These are phyloP conservation scores for Fusarium lyarnte DNA, from an alignment of 2,329 filamentous ascomycete genomes.

Conservation along the genomic window DNA sequence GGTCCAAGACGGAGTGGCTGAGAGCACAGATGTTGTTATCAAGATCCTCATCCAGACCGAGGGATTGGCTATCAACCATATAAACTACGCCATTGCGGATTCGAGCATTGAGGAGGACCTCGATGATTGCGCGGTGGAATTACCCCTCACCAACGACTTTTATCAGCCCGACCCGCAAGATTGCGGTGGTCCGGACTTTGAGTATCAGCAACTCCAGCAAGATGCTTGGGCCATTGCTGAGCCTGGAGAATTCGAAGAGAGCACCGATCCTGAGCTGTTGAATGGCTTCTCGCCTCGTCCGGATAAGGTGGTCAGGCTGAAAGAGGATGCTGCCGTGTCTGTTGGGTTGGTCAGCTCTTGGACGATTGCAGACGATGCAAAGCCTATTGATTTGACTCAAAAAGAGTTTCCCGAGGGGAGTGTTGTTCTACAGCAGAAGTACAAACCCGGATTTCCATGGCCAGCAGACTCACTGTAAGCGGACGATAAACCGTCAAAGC, in stretches of 20 bases:
- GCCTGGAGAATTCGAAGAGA: neutral
- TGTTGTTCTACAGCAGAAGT: neutral
- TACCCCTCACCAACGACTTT: conserved; percentile 2
- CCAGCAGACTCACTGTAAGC: neutral
- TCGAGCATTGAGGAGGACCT: neutral
- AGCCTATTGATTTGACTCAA: neutral
- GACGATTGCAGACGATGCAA: neutral
- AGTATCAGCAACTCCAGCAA: neutral
- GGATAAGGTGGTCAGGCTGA: neutral
- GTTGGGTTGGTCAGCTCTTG: neutral
- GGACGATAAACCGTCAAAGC: neutral
- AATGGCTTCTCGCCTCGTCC: neutral
- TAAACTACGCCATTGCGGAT: neutral
- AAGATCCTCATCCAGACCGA: conserved; percentile 3
- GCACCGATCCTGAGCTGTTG: neutral
- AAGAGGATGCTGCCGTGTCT: neutral
- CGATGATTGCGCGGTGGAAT: neutral
- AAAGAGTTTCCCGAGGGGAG: neutral
- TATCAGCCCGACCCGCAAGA: neutral
- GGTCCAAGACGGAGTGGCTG: neutral
- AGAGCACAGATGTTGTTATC: neutral
- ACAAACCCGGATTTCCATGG: neutral
- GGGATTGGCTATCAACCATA: neutral
- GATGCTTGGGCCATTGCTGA: neutral
- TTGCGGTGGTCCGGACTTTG: neutral